Evolutionary conservation across 2,329 filamentous ascomycete species (phyloP), one percentile per base, ranked within the genome.

Genomic region (Chrysoporthe puriensis): DNA sequence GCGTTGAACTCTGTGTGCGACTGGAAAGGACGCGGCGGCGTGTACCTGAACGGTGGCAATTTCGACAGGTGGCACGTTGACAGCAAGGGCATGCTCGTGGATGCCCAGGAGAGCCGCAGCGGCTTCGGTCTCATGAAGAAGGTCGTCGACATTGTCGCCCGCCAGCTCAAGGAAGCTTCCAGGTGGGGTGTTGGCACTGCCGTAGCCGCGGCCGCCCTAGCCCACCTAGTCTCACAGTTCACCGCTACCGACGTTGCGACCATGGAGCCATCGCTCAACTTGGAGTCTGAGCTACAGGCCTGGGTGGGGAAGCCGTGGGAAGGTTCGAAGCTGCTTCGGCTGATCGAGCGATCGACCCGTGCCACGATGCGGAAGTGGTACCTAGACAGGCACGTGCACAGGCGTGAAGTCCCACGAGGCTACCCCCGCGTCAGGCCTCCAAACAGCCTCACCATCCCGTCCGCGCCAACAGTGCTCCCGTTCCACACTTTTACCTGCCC

Each of bases 401-500:
- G 32, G 11, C 7, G 40, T 18, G 21, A 52, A 18, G 44, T 34
- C n/a, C 32, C 44, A 34, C 42, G 14, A 21, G 89, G 87, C 69
- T 90, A 97, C 76, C 79, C 94, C 64, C 85, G 96, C 63, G 92
- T 93, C 13, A 89, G 88, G 69, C 82, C 97, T 13, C 96, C 95
- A 4, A 79, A 84, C 3, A 86, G 85, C 54, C 83, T 99, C 43
- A 86, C 91, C 0, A 86, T 97, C 11, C 96, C 96, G 4, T 89
- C 92, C 42, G 95, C 96, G 6, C 96, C 96, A 2, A 99, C 96
- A 0, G 94, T 99, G 1, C 84, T 99, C 0, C 96, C 96, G 0
- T 99, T 99, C 75, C 96, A 99, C 77, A 98, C 96, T 0, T 99
- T 99, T 75, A 99, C 96, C 1, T 97, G 92, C 71, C 96, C 96